A percentile compares a stretch with the other conserved stretches of the same genome.
Conservation (phyloP, 1,139 yeast species). For the Candida dubliniensis region DNA sequence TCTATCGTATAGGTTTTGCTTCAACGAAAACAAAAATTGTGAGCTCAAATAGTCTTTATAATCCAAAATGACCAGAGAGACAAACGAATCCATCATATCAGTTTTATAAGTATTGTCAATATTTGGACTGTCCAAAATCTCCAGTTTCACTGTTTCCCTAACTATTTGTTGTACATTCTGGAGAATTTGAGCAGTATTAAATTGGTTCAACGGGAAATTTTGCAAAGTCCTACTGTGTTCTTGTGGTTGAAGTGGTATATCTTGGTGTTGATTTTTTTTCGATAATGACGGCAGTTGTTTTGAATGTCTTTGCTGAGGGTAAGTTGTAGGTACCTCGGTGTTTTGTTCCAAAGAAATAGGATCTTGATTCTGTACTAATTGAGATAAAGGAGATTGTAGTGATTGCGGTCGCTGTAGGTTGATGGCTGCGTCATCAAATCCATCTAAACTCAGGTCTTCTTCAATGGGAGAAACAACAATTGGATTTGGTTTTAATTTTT, state of each 20-base stretch:
- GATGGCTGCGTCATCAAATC: background rate
- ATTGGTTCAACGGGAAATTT: background rate
- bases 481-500: background rate
- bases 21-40: constrained; percentile 12
- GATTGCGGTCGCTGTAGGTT: constrained; percentile 3
- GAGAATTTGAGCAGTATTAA: constrained; percentile 3
- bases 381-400: constrained; percentile 1
- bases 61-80: constrained; percentile 26
- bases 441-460: background rate
- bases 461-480: constrained; percentile 1
- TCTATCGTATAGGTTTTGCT: constrained; percentile 10
- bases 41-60: constrained; percentile 17
- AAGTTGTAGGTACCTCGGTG: background rate
- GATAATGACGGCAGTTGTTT: background rate
- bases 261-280: background rate
- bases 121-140: constrained; percentile 15
- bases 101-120: constrained; percentile 18
- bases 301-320: background rate
- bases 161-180: constrained; percentile 20
- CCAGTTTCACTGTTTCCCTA: constrained; percentile 17
- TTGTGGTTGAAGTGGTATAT: background rate
- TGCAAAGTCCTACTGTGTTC: background rate
- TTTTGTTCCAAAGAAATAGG: too few relatives aligned
- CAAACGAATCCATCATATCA: constrained; percentile 23
- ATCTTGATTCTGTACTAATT: background rate